Conservation (phyloP, 176 grass and related monocot genomes). For the Oropetium thomaeum region DNA sequence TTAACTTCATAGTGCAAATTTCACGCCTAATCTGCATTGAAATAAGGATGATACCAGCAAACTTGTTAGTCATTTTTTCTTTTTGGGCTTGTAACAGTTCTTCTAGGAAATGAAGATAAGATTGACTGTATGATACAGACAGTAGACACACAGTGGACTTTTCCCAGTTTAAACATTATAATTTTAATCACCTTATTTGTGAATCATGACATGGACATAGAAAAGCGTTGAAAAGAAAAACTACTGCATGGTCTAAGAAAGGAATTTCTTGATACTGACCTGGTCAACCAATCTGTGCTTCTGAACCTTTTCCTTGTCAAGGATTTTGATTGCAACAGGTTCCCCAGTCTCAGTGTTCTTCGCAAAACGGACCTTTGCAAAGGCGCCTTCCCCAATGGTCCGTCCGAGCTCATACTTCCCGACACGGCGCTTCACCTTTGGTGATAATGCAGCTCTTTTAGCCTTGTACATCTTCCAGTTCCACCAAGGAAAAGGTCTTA, state of each 20-base stretch:
- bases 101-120: not conserved
- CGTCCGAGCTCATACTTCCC: slow-evolving; percentile 95
- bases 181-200: not conserved
- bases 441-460: slow-evolving; percentile 63
- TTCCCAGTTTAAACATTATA: not conserved
- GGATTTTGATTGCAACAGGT: slow-evolving; percentile 93
- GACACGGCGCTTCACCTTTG: slow-evolving; percentile 84
- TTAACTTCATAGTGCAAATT: slow-evolving; percentile 96
- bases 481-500: slow-evolving; percentile 26
- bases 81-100: not conserved
- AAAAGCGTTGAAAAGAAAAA: slow-evolving; percentile 1
- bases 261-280: slow-evolving; percentile 49
- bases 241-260: not conserved
- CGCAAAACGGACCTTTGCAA: slow-evolving; percentile 91
- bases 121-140: slow-evolving; percentile 4
- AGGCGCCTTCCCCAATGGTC: slow-evolving; percentile 91
- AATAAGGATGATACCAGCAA: slow-evolving; percentile 26
- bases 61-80: not conserved
- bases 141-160: slow-evolving; percentile 3
- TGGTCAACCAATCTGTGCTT: slow-evolving; percentile 91
- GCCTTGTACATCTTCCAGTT: slow-evolving; percentile 57
- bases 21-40: slow-evolving; percentile 91
- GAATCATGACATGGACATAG: not conserved
- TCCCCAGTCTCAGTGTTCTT: slow-evolving; percentile 77
- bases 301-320: slow-evolving; percentile 94